Percentiles rank a stretch among this genome's conserved stretches.
These are phyloP conservation scores for Sugiyamaella xylanicola DNA, from an alignment of 1,139 yeast species.

Conservation along the genomic window DNA sequence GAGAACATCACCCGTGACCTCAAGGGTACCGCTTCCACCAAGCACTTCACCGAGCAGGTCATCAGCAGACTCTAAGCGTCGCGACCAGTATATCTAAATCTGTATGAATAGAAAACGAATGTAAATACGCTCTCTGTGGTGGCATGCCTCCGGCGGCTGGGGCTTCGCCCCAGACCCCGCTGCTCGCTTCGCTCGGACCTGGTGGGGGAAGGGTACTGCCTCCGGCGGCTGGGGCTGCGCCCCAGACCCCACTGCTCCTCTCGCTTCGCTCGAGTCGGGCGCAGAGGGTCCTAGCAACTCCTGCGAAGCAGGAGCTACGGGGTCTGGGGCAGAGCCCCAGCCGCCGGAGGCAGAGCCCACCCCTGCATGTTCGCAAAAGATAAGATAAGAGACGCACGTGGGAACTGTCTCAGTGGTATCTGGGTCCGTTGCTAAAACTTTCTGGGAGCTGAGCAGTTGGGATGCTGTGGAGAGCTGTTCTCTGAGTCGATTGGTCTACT, in stretches of 20 bases:
- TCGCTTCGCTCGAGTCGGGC: slow-evolving; percentile 8
- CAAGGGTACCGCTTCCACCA: slow-evolving; percentile 88
- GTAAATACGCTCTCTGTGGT: background rate
- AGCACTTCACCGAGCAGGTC: slow-evolving; percentile 83
- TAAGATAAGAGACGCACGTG: background rate
- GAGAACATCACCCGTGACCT: slow-evolving; percentile 95
- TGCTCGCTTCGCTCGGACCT: slow-evolving; percentile 7
- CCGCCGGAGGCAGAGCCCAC: slow-evolving; percentile 6
- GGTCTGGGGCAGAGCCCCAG: slow-evolving; percentile 14
- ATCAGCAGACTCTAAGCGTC: slow-evolving; percentile 51
- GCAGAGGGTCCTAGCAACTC: no score
- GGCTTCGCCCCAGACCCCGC: slow-evolving; percentile 14
- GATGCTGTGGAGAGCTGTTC: background rate
- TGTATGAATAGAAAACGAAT: slow-evolving; percentile 20
- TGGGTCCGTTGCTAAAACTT: no score
- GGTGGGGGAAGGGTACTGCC: slow-evolving; percentile 10
- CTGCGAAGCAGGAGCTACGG: background rate
- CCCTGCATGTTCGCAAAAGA: background rate
- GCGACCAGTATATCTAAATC: background rate
- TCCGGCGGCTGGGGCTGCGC: slow-evolving; percentile 17
- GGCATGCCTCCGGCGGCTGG: slow-evolving; percentile 15
- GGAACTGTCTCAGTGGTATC: no score
- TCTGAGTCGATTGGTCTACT: no score
- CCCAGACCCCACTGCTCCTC: slow-evolving; percentile 12
- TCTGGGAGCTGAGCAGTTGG: no score